Evolutionary conservation across 2,329 filamentous ascomycete genomes (phyloP).

Genomic region (Arthrobotrys iridis): DNA sequence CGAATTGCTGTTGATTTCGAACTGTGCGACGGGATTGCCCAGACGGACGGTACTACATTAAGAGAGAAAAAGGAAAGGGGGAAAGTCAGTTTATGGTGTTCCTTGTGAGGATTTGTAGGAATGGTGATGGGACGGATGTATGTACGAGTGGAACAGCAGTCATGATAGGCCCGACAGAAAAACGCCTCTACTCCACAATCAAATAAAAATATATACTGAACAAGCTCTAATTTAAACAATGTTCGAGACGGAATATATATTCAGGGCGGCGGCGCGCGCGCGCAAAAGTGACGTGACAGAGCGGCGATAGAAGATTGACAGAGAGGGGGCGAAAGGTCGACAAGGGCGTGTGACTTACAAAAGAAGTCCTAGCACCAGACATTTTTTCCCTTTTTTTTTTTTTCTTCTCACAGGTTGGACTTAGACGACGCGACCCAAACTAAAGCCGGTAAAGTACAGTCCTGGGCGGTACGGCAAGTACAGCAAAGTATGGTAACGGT

Average conservation of each 20-base stretch:
- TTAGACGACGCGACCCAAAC: too few relatives aligned
- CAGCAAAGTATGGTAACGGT: not conserved
- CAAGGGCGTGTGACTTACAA: constrained; percentile 19
- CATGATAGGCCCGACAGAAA: constrained; percentile 14
- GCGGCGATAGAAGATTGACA: not conserved
- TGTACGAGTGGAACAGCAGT: constrained; percentile 43
- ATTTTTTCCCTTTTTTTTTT: not conserved
- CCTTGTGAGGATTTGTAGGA: not conserved
- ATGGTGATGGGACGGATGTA: not conserved
- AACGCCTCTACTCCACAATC: too few relatives aligned
- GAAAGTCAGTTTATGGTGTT: not conserved
- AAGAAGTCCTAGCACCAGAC: constrained; percentile 35
- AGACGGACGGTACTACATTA: constrained; percentile 57
- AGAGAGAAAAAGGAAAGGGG: too few relatives aligned
- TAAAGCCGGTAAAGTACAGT: not conserved
- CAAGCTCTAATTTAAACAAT: too few relatives aligned
- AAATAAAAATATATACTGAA: not conserved
- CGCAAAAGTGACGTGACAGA: not conserved
- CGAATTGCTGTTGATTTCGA: constrained; percentile 55
- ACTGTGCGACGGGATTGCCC: constrained; percentile 57
- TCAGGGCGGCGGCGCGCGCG: too few relatives aligned
- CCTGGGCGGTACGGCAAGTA: not conserved
- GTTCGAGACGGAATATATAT: too few relatives aligned
- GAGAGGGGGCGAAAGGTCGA: not conserved
- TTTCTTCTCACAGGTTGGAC: not conserved